Evolutionary conservation across 192 early-diverging fungal genomes (phyloP).

Genomic region (Thoreauomyces humboldtii): DNA sequence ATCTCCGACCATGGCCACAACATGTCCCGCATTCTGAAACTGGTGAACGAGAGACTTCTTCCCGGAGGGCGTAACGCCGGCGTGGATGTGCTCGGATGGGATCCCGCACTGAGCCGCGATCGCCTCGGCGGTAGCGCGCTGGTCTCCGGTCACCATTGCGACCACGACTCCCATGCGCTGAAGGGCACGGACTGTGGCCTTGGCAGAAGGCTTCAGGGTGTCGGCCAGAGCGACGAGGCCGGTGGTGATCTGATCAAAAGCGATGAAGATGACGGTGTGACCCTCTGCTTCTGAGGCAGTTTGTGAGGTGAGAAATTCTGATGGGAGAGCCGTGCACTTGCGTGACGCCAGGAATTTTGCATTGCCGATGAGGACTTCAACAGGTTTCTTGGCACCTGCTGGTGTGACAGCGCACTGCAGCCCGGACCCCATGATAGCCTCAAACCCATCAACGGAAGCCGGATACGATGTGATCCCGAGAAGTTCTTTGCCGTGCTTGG

Average conservation of each 20-base stretch:
- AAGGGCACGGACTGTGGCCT: conserved; percentile 66
- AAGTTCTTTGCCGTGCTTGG: conserved; percentile 50
- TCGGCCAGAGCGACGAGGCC: conserved; percentile 85
- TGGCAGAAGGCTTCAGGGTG: conserved; percentile 75
- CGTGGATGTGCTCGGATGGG: conserved; percentile 67
- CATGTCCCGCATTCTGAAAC: conserved; percentile 58
- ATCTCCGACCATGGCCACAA: conserved; percentile 93
- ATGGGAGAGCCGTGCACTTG: conserved; percentile 46
- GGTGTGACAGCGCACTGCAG: conserved; percentile 57
- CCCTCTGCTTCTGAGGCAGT: conserved; percentile 62
- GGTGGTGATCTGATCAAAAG: conserved; percentile 54
- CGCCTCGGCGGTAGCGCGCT: conserved; percentile 73
- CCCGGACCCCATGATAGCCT: conserved; percentile 69
- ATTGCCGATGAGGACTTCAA: conserved; percentile 73
- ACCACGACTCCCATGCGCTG: conserved; percentile 72
- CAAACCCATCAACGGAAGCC: conserved; percentile 54
- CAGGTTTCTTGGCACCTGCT: not conserved
- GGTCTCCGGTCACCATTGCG: conserved; percentile 94
- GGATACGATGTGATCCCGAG: conserved; percentile 18
- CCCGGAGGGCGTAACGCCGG: conserved; percentile 85
- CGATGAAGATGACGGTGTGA: conserved; percentile 78
- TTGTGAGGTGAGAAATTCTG: conserved; percentile 33
- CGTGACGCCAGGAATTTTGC: conserved; percentile 53
- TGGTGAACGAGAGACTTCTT: conserved; percentile 75
- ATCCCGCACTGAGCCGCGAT: conserved; percentile 86